phyloP scores from a whole-genome alignment of 305 asterid species.

The Fraxinus greggii region DNA sequence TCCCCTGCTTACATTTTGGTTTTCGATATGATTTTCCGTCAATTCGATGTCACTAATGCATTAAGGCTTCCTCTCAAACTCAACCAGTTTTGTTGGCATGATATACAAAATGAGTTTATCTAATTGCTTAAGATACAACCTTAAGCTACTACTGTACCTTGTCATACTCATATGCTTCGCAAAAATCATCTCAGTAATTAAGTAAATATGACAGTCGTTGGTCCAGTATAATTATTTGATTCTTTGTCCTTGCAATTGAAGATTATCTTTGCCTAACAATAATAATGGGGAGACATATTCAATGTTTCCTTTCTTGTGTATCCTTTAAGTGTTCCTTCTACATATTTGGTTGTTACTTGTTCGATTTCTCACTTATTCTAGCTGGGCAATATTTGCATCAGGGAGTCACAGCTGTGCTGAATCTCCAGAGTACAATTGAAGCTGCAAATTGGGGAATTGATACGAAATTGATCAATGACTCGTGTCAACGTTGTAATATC shows the following conservation, averaged over 20 bases:
- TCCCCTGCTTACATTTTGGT: not conserved
- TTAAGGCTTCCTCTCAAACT: not conserved
- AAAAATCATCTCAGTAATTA: not conserved
- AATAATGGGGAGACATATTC: not conserved
- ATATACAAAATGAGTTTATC: not conserved
- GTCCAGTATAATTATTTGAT: not conserved
- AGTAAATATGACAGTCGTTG: not conserved
- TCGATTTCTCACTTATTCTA: constrained; percentile 26
- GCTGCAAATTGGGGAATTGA: constrained; percentile 90
- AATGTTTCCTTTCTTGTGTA: constrained; percentile 10
- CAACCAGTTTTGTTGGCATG: not conserved
- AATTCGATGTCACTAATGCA: constrained; percentile 16
- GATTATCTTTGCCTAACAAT: not conserved
- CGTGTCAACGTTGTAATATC: constrained; percentile 71
- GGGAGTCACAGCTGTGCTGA: constrained; percentile 95
- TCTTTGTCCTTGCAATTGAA: not conserved
- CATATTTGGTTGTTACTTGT: constrained; percentile 21
- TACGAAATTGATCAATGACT: constrained; percentile 57
- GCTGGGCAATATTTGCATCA: constrained; percentile 42
- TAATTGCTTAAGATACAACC: not conserved
- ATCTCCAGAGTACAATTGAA: constrained; percentile 79
- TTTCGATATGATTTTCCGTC: constrained; percentile 4
- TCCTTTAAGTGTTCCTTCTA: not conserved
- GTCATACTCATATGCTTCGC: not conserved
- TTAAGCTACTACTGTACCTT: not conserved